Conservation (phyloP, 225 moss, liverwort and hornwort species). For the Takakia lepidozioides region DNA sequence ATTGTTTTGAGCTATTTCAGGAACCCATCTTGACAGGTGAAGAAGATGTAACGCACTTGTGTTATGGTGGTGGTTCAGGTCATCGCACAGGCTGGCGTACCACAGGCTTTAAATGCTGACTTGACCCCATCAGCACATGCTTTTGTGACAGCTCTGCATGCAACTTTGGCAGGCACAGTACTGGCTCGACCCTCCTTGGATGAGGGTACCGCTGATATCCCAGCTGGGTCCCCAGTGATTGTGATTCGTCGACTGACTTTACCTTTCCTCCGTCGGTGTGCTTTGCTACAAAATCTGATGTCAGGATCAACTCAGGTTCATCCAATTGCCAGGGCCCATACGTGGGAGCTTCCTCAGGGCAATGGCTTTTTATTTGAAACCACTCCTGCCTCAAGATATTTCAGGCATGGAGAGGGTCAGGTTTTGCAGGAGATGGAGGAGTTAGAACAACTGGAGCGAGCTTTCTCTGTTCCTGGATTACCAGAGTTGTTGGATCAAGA, state of each 20-base stretch:
- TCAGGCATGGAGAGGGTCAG: slow-evolving; percentile 32
- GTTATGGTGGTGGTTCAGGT: slow-evolving; percentile 20
- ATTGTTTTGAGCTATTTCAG: too few relatives aligned
- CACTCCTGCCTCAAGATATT: slow-evolving; percentile 15
- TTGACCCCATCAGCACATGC: slow-evolving; percentile 39
- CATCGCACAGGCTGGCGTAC: slow-evolving; percentile 52
- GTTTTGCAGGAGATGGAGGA: slow-evolving; percentile 60
- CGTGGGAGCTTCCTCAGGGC: slow-evolving; percentile 76
- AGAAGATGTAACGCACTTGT: background rate
- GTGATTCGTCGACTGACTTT: slow-evolving; percentile 68
- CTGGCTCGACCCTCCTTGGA: slow-evolving; percentile 20
- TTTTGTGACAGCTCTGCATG: slow-evolving; percentile 53
- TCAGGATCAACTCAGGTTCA: slow-evolving; percentile 56
- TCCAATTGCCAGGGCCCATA: slow-evolving; percentile 69
- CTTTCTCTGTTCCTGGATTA: slow-evolving; percentile 64
- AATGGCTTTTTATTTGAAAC: slow-evolving; percentile 17
- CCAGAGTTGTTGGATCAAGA: slow-evolving; percentile 50
- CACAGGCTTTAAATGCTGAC: slow-evolving; percentile 35
- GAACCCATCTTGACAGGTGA: too few relatives aligned
- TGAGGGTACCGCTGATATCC: slow-evolving; percentile 15
- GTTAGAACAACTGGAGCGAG: slow-evolving; percentile 65
- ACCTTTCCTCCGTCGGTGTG: slow-evolving; percentile 77
- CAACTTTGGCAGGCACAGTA: slow-evolving; percentile 40
- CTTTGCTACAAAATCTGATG: slow-evolving; percentile 60
- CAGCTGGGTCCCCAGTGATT: slow-evolving; percentile 30